phyloP scores from a whole-genome alignment of 1,284 basidiomycete species.

The Cutaneotrichosporon cyanovorans region DNA sequence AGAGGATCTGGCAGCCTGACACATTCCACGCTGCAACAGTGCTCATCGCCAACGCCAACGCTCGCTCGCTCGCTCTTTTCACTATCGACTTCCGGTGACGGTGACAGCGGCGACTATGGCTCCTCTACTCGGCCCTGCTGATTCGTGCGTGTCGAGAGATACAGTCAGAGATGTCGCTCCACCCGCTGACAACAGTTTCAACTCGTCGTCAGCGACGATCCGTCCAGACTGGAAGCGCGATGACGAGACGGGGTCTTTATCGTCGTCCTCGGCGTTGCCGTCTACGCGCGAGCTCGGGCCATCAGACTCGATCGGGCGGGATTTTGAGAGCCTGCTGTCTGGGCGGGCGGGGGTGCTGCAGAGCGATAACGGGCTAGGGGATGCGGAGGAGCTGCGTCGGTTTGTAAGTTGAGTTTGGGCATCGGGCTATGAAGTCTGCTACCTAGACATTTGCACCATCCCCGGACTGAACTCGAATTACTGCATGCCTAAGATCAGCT shows the following conservation, averaged over 20 bases:
- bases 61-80: too few relatives aligned
- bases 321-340: conserved; percentile 10
- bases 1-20: too few relatives aligned
- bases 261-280: not conserved
- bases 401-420: conserved; percentile 8
- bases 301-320: conserved; percentile 14
- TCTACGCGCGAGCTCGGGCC: conserved; percentile 11
- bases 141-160: conserved; percentile 10
- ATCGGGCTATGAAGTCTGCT: too few relatives aligned
- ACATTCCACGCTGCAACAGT: too few relatives aligned
- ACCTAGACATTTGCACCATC: too few relatives aligned
- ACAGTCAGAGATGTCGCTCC: not conserved
- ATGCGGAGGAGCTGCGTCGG: conserved; percentile 1
- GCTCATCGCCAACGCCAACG: too few relatives aligned
- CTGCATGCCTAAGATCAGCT: too few relatives aligned
- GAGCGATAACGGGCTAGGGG: conserved; percentile 7
- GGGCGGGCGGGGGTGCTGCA: conserved; percentile 16
- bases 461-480: too few relatives aligned
- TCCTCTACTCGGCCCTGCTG: conserved; percentile 12
- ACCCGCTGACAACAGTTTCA: conserved; percentile 17
- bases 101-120: conserved; percentile 9
- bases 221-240: conserved; percentile 14
- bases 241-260: conserved; percentile 3
- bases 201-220: conserved; percentile 26
- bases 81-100: too few relatives aligned